Evolutionary conservation across 2,329 filamentous ascomycete species (phyloP), one percentile per base, ranked within the genome.

Genomic region (Aspergillus fischeri): DNA sequence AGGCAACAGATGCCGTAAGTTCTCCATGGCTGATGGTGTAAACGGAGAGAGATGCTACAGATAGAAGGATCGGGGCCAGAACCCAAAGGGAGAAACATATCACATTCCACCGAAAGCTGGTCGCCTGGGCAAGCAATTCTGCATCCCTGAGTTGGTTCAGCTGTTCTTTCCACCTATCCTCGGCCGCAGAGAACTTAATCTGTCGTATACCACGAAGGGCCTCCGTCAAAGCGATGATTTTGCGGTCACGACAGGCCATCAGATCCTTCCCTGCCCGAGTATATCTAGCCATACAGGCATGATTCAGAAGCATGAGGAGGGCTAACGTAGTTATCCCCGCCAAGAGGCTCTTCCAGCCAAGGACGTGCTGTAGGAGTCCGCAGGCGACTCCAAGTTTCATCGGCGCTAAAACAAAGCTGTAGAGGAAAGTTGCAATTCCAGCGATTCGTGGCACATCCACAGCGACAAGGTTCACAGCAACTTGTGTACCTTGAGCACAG

Each of bases 161-260:
- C 90, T 79, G 14, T 85, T 83, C 63, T 81, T 73, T 58, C 89
- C 89, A 92, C 64, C 90, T 84, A 29, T 79, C 76, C 70, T 92
- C 90, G 1, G 91, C 75, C 0, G 89, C 89, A 1, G 88, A 87
- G 64, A 92, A 91, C 67, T 92, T 92, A 75, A 92, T 91, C 72
- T 92, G 89, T 1, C 89, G 84, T 62, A 92, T 92, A 3, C 89
- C 89, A 64, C 88, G 83, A 1, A 92, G 75, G 1, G 87, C 88
- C 70, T 92, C 89, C 1, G 88, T 89, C 21, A 92, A 82, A 14
- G 91, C 81, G 0, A 82, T 85, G 70, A 91, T 81, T 70, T 92
- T 92, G 58, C 85, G 80, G 69, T 92, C 89, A 49, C 88, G 81
- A 25, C 87, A 80, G 68, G 88, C 89, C 89, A 92, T 92, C 49